Percentiles rank a stretch among this genome's conserved stretches.
Evolutionary conservation across 75 land plant species (phyloP).

Genomic region (Cunninghamia lanceolata): DNA sequence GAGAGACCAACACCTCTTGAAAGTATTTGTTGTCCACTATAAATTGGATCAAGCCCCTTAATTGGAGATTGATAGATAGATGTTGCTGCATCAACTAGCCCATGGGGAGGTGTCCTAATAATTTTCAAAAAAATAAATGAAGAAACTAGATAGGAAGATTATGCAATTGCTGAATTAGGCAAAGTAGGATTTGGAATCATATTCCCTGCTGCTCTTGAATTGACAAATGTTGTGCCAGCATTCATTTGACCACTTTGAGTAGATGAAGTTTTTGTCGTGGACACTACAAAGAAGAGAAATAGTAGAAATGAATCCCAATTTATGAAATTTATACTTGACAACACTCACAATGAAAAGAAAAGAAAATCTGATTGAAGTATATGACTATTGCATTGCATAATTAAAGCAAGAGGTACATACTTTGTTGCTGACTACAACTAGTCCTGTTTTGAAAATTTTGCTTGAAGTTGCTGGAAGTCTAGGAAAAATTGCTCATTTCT

Average conservation of each 20-base stretch:
- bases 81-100: constrained; percentile 49
- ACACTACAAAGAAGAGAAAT: constrained; percentile 61
- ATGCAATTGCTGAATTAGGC: constrained; percentile 40
- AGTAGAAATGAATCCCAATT: constrained; percentile 93
- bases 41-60: constrained; percentile 40
- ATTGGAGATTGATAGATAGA: constrained; percentile 44
- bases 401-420: constrained; percentile 61
- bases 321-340: constrained; percentile 58
- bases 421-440: constrained; percentile 76
- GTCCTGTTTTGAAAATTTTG: constrained; percentile 74
- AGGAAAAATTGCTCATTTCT: constrained; percentile 77
- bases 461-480: constrained; percentile 79
- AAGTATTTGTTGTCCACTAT: constrained; percentile 20
- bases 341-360: constrained; percentile 64
- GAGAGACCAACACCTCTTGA: constrained; percentile 20
- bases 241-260: constrained; percentile 35
- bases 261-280: constrained; percentile 45
- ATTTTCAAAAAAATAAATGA: constrained; percentile 55
- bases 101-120: constrained; percentile 79
- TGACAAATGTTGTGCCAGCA: constrained; percentile 19
- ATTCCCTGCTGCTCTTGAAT: constrained; percentile 20
- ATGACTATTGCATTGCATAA: constrained; percentile 84
- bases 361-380: constrained; percentile 85
- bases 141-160: constrained; percentile 64
- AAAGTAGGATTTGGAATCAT: constrained; percentile 27